These are phyloP conservation scores for Peziza echinospora DNA, from an alignment of 495 filamentous ascomycete species.

Conservation along the genomic window DNA sequence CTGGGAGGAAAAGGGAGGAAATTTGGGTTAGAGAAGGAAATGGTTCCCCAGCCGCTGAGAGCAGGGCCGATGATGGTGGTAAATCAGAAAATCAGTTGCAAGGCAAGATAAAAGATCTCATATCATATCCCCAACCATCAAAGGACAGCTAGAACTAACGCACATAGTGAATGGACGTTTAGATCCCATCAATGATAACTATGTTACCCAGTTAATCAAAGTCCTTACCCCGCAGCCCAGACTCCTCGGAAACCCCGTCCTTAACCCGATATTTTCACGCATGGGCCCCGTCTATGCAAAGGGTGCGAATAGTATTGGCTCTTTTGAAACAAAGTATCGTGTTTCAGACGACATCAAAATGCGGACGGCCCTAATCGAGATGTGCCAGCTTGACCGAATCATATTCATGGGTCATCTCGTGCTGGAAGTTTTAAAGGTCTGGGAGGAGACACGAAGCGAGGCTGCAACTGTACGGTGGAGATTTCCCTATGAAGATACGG, in stretches of 20 bases:
- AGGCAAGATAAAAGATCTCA: too few species aligned
- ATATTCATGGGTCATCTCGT: not conserved
- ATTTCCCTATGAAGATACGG: not conserved
- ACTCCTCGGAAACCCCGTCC: not conserved
- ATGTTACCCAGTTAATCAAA: too few species aligned
- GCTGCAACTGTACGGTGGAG: not conserved
- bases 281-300: not conserved
- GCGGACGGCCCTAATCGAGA: not conserved
- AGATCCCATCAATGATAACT: too few species aligned
- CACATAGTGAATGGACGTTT: too few species aligned
- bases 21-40: too few species aligned
- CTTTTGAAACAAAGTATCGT: not conserved
- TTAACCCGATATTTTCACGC: not conserved
- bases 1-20: too few species aligned
- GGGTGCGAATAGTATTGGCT: not conserved
- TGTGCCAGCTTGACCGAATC: not conserved
- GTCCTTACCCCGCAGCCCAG: not conserved
- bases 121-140: too few species aligned
- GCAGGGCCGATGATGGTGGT: too few species aligned
- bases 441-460: not conserved
- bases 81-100: too few species aligned
- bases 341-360: not conserved
- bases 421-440: not conserved
- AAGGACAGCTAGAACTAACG: too few species aligned
- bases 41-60: too few species aligned